Evolutionary conservation across 2,329 filamentous ascomycete genomes (phyloP).

Genomic region (Aspergillus japonicus): DNA sequence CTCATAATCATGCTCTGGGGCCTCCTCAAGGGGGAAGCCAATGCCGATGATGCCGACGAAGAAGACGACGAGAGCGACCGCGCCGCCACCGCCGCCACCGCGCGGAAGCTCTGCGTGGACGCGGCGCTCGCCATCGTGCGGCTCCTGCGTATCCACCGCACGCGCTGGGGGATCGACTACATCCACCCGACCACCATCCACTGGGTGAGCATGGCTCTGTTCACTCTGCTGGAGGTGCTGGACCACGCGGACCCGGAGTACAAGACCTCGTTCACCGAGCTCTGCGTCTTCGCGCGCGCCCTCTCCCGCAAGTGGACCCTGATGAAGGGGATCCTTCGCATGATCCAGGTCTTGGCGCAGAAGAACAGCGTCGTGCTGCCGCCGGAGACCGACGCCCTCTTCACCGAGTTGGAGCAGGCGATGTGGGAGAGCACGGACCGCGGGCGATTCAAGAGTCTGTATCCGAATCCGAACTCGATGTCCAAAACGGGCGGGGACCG

Average conservation of each 20-base stretch:
- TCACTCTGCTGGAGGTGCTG: constrained; percentile 22
- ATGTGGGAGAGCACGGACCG: constrained; percentile 18
- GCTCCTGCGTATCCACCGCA: constrained; percentile 21
- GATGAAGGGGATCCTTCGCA: constrained; percentile 22
- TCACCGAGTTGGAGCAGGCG: constrained; percentile 19
- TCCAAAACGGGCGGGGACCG: background rate
- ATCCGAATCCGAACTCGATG: constrained; percentile 12
- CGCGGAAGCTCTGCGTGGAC: constrained; percentile 13
- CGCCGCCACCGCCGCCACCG: background rate
- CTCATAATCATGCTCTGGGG: background rate
- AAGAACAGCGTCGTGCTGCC: constrained; percentile 16
- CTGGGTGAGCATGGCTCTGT: constrained; percentile 24
- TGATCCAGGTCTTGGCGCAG: constrained; percentile 21
- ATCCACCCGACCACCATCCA: constrained; percentile 26
- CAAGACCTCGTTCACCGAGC: constrained; percentile 18
- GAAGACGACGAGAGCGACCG: background rate
- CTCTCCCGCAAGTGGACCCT: constrained; percentile 20
- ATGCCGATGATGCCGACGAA: background rate
- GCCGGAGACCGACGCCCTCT: constrained; percentile 14
- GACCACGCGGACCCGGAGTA: constrained; percentile 10
- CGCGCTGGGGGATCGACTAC: constrained; percentile 25
- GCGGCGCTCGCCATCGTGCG: constrained; percentile 21
- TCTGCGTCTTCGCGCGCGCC: constrained; percentile 15
- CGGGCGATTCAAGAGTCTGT: constrained; percentile 19
- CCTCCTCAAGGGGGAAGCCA: background rate